Evolutionary conservation across 352 stramenopile species (phyloP), one percentile per base, ranked within the genome.

Genomic region (Phytophthora citrophthora): DNA sequence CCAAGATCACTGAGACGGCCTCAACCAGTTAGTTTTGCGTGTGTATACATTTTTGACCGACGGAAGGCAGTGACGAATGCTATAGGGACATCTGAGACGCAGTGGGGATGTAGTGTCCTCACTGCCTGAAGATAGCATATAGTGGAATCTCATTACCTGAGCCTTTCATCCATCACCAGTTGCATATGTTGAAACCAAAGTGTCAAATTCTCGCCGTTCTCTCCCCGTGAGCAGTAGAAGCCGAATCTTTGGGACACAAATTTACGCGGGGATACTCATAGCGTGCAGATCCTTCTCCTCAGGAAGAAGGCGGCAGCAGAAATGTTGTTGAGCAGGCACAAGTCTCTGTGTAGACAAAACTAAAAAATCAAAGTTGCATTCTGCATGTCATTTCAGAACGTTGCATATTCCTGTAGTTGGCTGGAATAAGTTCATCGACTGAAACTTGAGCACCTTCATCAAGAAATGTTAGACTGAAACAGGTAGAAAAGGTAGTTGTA

Each of bases 71-170:
- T 95, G 87, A 95, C 81, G 87, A 95, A 83, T 80, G 82, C 81
- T 90, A 84, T 95, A 95, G 87, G 87, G 87, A 95, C 87, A 95
- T 95, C 87, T 89, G 87, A 86, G 55, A 50, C 59, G 70, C 61
- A 57, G 53, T 48, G 52, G 64, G 66, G 40, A 77, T 74, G 61
- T 77, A 71, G 70, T 72, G 66, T 64, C 53, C 54, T 46, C 45
- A 54, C 27, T 46, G 72, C 64, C 56, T 94, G 86, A 92, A 85
- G 86, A 94, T 83, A 89, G 56, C 68, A 52, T 72, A 80, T 78
- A 86, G 80, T 90, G 87, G 85, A 95, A 95, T 95, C 87, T 95
- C 87, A 95, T 95, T 95, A 94, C 52, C 87, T 90, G 87, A 95
- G 87, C 83, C 84, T 83, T 73, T 79, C 40, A 58, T 40, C n/a